phyloP scores from a whole-genome alignment of 805 yeast species.

The Metschnikowia amazonensis region DNA sequence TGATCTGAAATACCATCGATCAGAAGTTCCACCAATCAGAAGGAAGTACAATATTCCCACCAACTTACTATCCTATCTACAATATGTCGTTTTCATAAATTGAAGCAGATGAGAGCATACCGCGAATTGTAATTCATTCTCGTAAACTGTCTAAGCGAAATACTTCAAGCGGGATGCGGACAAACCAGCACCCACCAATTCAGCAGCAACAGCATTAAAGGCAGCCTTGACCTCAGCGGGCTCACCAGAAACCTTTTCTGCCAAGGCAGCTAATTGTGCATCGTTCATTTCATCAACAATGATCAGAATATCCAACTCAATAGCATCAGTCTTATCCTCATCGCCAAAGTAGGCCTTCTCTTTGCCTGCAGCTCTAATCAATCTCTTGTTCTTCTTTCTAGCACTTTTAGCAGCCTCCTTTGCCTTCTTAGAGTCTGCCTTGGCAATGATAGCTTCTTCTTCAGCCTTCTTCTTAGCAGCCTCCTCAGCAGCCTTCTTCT shows the following conservation, averaged over 20 bases:
- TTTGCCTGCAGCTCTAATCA: constrained; percentile 76
- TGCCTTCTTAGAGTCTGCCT: constrained; percentile 66
- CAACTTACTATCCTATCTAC: too few species aligned
- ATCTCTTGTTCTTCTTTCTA: constrained; percentile 95
- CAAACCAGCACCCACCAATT: constrained; percentile 50
- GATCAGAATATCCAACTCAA: constrained; percentile 76
- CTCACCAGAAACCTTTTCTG: constrained; percentile 57
- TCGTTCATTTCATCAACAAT: constrained; percentile 81
- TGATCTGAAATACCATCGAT: too few species aligned
- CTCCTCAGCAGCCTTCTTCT: constrained; percentile 79
- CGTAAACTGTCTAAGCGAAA: constrained; percentile 26
- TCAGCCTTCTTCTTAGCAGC: constrained; percentile 75
- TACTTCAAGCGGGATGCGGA: constrained; percentile 52
- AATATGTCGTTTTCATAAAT: too few species aligned
- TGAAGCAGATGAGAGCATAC: too few species aligned
- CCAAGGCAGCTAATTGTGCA: constrained; percentile 68
- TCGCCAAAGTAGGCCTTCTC: constrained; percentile 84
- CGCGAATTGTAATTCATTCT: too few species aligned
- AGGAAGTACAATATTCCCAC: too few species aligned
- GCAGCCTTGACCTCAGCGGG: constrained; percentile 57
- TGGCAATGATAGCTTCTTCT: constrained; percentile 49
- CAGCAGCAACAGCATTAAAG: constrained; percentile 53
- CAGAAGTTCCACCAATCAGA: too few species aligned
- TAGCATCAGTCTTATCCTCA: constrained; percentile 58
- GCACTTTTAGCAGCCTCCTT: constrained; percentile 97